Base-by-base conservation (phyloP, 768 basidiomycete genomes). In the Pleurotus salmoneostramineus region DNA sequence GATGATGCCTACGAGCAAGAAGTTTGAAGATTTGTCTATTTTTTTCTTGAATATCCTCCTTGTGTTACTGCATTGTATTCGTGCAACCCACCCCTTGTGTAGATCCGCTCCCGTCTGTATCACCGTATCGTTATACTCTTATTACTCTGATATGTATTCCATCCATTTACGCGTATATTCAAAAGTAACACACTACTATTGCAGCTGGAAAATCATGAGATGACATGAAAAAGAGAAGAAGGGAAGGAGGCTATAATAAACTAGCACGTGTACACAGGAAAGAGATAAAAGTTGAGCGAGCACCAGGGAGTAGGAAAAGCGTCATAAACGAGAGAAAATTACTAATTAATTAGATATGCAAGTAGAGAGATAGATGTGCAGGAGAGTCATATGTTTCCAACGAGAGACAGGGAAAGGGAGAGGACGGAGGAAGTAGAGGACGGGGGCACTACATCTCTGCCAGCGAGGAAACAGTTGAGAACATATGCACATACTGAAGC, bases 1-100 rank as follows among this genome's bases (percentile, higher is more conserved):
- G 75, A 73, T 21, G 76, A 77, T 60, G 87, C 68, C 27, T 92
- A 88, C 63, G 89, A 92, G 65, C 89, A 91, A 65, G 90, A 92
- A 70, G 82, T 88, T 46, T 82, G 61, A 70, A 43, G 31, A 5
- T 48, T 21, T 51, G 32, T 11, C 44, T 40, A 40, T 40, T 10
- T 40, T 40, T n/a, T 45, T 17, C n/a, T 17, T 17, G 44, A n/a
- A 45, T 45, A 17, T 11, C 44, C n/a, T 15, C n/a, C 37, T 40
- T 40, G 37, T 45, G n/a, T 11, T 11, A 10, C 44, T n/a, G 15
- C 10, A n/a, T 7, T 11, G 11, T 45, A 17, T 15, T 7, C 15
- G 44, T 45, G 17, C 17, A 7, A 45, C 17, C 12, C 44, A 11
- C 15, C 8, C 11, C 17, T n/a, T 15, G 14, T 45, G 44, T 45